Evolutionary conservation across 2,329 filamentous ascomycete species (phyloP), one percentile per base, ranked within the genome.

Genomic region (Colletotrichum neosansevieriae): DNA sequence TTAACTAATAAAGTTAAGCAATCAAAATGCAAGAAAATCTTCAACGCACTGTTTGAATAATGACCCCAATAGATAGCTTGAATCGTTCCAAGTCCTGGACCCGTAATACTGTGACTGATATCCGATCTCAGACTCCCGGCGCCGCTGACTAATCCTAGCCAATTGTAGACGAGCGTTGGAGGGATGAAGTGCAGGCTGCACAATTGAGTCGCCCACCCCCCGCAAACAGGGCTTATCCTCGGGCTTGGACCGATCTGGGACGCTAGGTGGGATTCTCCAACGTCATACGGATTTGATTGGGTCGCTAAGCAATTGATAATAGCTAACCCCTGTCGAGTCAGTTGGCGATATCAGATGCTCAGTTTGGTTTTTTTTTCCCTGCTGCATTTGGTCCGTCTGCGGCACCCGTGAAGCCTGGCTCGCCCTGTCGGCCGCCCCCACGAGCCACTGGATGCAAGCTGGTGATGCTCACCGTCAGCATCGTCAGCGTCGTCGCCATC

Each of bases 201-300:
- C 50, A 40, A 50, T 12, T 51, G 65, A 58, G 59, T 63, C 60
- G 65, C 53, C 65, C 53, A 56, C 36, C 61, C 61, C 66, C 66
- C 66, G 61, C 66, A 68, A 65, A 65, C 61, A 68, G 66, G 66
- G 66, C 56, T 56, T 21, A 67, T 67, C 63, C 67, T 67, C 67
- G 67, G 19, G 32, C 50, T 38, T 65, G 63, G 36, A 67, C 63
- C 67, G 67, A 69, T 69, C 63, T 67, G 67, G 67, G 67, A 69
- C 57, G 57, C 63, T 53, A 61, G 71, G 72, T 71, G 70, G 68
- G 65, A 70, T 72, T 73, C 73, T 76, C 65, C 74, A 75, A 79
- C 78, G 73, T 79, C 77, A 78, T 76, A 68, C 67, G 61, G 57
- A 34, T 51, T 6, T 79, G 75, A 79, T 79, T 79, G 78, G 78